Evolutionary conservation across 176 grass and related monocot genomes (phyloP), one percentile per base, ranked within the genome.

Genomic region (Juncus effusus): DNA sequence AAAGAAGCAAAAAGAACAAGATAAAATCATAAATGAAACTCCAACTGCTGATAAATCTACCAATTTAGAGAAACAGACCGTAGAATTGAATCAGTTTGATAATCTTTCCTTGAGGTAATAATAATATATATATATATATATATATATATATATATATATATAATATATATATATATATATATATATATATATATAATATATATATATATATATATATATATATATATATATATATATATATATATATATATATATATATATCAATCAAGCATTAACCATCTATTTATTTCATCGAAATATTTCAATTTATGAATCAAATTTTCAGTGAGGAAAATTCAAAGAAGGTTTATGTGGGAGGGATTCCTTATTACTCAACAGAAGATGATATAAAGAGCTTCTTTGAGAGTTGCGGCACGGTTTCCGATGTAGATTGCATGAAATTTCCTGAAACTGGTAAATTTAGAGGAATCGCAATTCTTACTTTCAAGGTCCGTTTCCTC

Each of bases 301-400:
- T 5, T 47, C 44, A 47, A 47, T 47, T 47, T 74, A 70, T 13
- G 12, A 38, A 9, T 45, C 38, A 10, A 61, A 54, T 15, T 89
- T 81, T 79, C 82, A 96, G 85, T 47, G 82, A 84, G 67, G 51
- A 91, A 65, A 81, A 62, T 56, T 36, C 60, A 52, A 91, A 96
- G 63, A 96, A 91, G 82, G 82, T 91, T 54, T 96, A 91, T 82
- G 88, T 89, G 75, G 93, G 93, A 72, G 93, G 93, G 37, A 91
- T 96, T 52, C 93, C 93, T 3, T 96, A 96, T 62, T 96, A 96
- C 74, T 97, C 87, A 42, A 83, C 82, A 44, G 88, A 91, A 67
- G 88, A 97, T 74, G 93, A 97, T 67, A 97, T 97, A 67, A 86
- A 81, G 76, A 89, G 88, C 54, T 97, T 91, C 63, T 97, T 97